Evolutionary conservation across 345 rosid genomes (phyloP).

Genomic region (Moricandia arvensis): DNA sequence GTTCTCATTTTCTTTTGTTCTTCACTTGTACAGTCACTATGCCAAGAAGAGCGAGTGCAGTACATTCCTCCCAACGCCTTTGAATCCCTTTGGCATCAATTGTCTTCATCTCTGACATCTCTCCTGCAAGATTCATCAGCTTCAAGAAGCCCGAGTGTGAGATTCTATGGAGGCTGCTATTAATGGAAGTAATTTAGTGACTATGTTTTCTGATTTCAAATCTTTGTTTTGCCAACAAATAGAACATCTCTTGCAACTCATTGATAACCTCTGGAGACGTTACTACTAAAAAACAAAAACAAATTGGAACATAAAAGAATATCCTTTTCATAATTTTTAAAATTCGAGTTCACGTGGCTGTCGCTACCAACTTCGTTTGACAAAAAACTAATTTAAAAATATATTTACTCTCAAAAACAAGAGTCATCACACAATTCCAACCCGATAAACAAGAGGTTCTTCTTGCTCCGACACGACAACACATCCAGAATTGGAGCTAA

Average conservation of each 20-base stretch:
- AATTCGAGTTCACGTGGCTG: slow-evolving; percentile 35
- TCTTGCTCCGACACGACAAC: slow-evolving; percentile 26
- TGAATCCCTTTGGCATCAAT: slow-evolving; percentile 30
- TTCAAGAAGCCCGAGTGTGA: neutral
- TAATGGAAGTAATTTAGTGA: neutral
- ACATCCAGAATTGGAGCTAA: neutral
- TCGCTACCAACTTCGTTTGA: slow-evolving; percentile 20
- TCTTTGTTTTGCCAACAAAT: neutral
- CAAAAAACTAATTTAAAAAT: neutral
- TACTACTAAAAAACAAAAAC: neutral
- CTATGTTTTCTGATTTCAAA: neutral
- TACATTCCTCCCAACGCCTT: slow-evolving; percentile 65
- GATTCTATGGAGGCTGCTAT: neutral
- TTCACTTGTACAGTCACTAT: slow-evolving; percentile 45
- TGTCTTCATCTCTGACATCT: slow-evolving; percentile 9
- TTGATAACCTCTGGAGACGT: neutral
- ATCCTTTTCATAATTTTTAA: neutral
- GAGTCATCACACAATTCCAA: slow-evolving; percentile 31
- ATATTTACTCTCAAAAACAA: neutral
- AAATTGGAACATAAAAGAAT: neutral
- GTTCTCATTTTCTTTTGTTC: neutral
- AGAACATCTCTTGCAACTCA: neutral
- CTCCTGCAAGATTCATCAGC: neutral
- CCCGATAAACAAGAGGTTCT: slow-evolving; percentile 28
- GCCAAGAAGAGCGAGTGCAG: slow-evolving; percentile 73